Conservation (phyloP, 495 filamentous ascomycete genomes). For the Penicillium turbatum region DNA sequence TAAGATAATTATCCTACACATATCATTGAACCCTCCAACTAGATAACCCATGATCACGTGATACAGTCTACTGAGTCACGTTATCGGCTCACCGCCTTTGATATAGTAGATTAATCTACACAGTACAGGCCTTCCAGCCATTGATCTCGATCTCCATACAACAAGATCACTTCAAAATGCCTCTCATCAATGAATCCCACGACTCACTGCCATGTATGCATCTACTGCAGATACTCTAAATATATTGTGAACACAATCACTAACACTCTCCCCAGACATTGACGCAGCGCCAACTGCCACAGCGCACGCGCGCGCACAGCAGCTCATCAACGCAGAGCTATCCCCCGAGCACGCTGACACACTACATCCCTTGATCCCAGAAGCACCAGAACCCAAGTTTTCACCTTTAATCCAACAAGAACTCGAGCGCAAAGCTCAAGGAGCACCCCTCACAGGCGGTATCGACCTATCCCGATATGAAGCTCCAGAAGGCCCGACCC, state of each 20-base stretch:
- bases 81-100: neutral
- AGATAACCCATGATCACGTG: neutral
- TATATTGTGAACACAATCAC: neutral
- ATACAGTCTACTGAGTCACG: neutral
- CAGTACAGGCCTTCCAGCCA: neutral
- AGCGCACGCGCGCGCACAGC: conserved; percentile 54
- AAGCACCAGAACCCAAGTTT: conserved; percentile 42
- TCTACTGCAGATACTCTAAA: neutral
- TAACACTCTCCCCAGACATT: conserved; percentile 54
- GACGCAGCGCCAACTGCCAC: conserved; percentile 59
- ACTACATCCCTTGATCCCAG: conserved; percentile 40
- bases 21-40: too few species aligned
- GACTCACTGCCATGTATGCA: conserved; percentile 78
- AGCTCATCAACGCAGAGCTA: conserved; percentile 64
- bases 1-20: neutral
- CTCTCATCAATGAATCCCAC: conserved; percentile 66
- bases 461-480: conserved; percentile 86
- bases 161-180: conserved; percentile 43
- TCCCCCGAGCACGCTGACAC: conserved; percentile 38
- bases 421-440: conserved; percentile 53
- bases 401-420: conserved; percentile 61
- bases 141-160: neutral
- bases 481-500: conserved; percentile 46
- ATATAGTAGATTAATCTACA: conserved; percentile 5
- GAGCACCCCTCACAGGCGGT: conserved; percentile 49